Evolutionary conservation across 139 green algal species (phyloP), one percentile per base, ranked within the genome.

Genomic region (Tetratostichococcus sp.): DNA sequence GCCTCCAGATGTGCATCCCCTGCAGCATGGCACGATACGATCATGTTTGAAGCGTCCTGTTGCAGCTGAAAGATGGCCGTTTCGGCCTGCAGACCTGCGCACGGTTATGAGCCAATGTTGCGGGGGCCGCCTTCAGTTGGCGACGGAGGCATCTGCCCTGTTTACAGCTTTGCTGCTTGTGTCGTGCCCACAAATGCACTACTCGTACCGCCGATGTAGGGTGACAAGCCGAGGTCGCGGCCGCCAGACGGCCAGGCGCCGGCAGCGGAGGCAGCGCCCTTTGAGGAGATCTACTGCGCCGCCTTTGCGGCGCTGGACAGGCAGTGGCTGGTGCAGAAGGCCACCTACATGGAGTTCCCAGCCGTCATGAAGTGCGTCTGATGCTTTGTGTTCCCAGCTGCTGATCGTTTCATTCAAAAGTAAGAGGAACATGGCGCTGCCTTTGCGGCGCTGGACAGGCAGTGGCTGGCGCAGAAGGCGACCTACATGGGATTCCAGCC

Each of bases 271-370:
- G 69, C 71, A 28, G 21, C 39, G 1, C 78, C 81, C 0, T 93
- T 93, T 82, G 81, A 88, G 70, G 79, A 92, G 78, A 17, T 93
- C 42, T 92, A 89, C 75, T 85, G 80, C 69, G 33, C 72, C 8
- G 79, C 80, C 0, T 92, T 87, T 75, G 70, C 80, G 34, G 32
- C 89, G 42, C 80, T 95, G 58, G 91, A 94, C 76, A n/a, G 39
- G 35, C 71, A 79, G 50, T 91, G 85, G 85, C 80, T 91, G 67
- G 65, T 26, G 65, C 14, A 68, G 31, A 31, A 34, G 35, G 83
- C 84, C 1, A 77, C 70, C 23, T 89, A 89, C 86, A 93, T 91
- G 89, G 82, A 93, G 62, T 93, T 93, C 65, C 79, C 81, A 26
- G 32, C 50, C 0, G 87, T 92, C 25, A 58, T 92, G 35, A 80